Evolutionary conservation across 495 filamentous ascomycete species (phyloP).

Genomic region (Tetracladium setigerum): DNA sequence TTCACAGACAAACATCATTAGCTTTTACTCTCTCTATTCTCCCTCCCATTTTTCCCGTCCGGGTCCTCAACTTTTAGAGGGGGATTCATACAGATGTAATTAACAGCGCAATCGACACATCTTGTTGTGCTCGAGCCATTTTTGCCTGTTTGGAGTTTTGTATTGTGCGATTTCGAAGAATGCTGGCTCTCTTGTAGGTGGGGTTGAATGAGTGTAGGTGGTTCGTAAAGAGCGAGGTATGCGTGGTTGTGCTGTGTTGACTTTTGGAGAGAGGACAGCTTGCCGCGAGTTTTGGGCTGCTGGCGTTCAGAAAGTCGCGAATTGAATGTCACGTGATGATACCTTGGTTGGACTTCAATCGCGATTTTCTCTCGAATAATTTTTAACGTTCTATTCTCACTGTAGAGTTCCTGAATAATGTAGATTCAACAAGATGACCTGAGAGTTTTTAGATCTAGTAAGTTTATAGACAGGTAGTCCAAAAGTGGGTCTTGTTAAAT

Average conservation of each 20-base stretch:
- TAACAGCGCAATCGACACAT: slow-evolving; percentile 76
- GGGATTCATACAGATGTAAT: slow-evolving; percentile 63
- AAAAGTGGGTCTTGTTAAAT: too few relatives aligned
- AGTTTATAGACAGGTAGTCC: too few relatives aligned
- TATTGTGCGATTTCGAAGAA: not conserved
- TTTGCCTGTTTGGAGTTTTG: slow-evolving; percentile 7
- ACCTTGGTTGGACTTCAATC: not conserved
- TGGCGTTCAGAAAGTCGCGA: slow-evolving; percentile 7
- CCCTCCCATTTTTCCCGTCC: not conserved
- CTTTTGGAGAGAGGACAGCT: slow-evolving; percentile 5
- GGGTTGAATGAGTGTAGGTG: slow-evolving; percentile 2
- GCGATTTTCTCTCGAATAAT: too few relatives aligned
- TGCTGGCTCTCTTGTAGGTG: not conserved
- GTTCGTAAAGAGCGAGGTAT: slow-evolving; percentile 18
- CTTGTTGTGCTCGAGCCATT: slow-evolving; percentile 95
- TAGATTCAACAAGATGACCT: too few relatives aligned
- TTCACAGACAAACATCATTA: slow-evolving; percentile 25
- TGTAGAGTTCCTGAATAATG: too few relatives aligned
- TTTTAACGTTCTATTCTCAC: too few relatives aligned
- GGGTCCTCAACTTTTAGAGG: not conserved
- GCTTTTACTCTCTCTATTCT: not conserved
- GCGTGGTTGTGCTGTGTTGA: not conserved
- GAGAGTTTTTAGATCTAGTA: too few relatives aligned
- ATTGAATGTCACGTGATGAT: slow-evolving; percentile 8
- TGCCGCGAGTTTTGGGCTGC: not conserved